Evolutionary conservation across 768 basidiomycete genomes (phyloP).

Genomic region (Pleurotus djamor): DNA sequence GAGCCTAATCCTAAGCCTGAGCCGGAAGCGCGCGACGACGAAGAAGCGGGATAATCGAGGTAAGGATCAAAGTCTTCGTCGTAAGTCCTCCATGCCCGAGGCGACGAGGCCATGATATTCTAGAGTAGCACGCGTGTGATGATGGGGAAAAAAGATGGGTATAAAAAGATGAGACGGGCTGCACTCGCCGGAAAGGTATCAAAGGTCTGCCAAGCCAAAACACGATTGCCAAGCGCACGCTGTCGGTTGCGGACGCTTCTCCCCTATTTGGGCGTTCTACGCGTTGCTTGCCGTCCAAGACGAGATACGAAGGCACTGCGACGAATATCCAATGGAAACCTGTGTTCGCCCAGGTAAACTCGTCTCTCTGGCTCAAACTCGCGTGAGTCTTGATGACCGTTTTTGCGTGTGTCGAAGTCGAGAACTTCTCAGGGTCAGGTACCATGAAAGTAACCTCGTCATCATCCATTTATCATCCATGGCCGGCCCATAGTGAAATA

Average conservation of each 20-base stretch:
- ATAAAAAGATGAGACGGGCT: background rate
- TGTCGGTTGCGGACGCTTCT: background rate
- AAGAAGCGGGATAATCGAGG: slow-evolving; percentile 1
- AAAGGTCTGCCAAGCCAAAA: background rate
- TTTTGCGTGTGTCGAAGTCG: too few relatives aligned
- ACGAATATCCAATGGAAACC: too few relatives aligned
- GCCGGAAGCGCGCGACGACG: background rate
- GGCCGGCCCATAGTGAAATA: too few relatives aligned
- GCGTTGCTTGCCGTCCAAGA: too few relatives aligned
- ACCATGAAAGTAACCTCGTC: too few relatives aligned
- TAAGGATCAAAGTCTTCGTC: slow-evolving; percentile 6
- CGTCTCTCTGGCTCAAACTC: too few relatives aligned
- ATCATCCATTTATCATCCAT: too few relatives aligned
- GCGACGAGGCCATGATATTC: slow-evolving; percentile 2
- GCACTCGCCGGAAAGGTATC: background rate
- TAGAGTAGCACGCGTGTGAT: background rate
- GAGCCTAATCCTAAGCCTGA: background rate
- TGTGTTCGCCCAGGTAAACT: too few relatives aligned
- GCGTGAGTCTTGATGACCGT: too few relatives aligned
- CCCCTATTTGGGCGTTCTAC: too few relatives aligned
- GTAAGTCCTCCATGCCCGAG: background rate
- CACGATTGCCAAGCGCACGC: background rate
- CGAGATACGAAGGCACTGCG: too few relatives aligned
- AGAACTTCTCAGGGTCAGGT: too few relatives aligned
- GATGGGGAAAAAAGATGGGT: slow-evolving; percentile 1